Conservation (phyloP, 768 basidiomycete species). For the Aureoboletus auriporus region DNA sequence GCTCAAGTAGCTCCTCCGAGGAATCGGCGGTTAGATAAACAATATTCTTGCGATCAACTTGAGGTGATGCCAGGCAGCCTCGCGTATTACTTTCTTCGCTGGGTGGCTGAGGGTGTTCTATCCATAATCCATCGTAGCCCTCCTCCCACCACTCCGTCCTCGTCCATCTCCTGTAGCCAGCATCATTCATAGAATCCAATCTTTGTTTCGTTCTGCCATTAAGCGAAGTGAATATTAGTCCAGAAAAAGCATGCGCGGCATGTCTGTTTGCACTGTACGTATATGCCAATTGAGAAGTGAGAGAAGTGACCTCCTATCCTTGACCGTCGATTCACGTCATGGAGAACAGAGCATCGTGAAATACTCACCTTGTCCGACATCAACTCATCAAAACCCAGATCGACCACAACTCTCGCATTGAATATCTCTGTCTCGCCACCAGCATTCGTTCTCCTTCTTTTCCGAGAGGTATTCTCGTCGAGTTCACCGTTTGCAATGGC, state of each 20-base stretch:
- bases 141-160: conserved; percentile 82
- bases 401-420: conserved; percentile 70
- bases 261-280: conserved; percentile 85
- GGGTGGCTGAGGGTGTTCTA: conserved; percentile 5
- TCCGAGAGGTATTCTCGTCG: conserved; percentile 22
- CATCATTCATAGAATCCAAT: conserved; percentile 61
- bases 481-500: conserved; percentile 48
- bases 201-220: conserved; percentile 63
- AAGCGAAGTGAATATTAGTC: conserved; percentile 77
- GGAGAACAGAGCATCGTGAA: conserved; percentile 11
- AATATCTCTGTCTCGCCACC: conserved; percentile 41
- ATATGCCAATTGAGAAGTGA: conserved; percentile 88
- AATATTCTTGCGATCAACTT: conserved; percentile 45
- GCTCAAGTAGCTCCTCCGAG: conserved; percentile 75
- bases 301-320: conserved; percentile 81
- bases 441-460: conserved; percentile 21
- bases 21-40: conserved; percentile 97
- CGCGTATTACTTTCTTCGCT: conserved; percentile 2
- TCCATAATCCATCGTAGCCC: conserved; percentile 70
- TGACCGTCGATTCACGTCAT: conserved; percentile 7
- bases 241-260: conserved; percentile 63
- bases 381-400: conserved; percentile 88
- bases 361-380: conserved; percentile 87
- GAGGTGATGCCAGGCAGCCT: conserved; percentile 1
- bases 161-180: conserved; percentile 75